These are phyloP conservation scores for Vaccinium corymbosum DNA, from an alignment of 148 eudicot genomes.

Conservation along the genomic window DNA sequence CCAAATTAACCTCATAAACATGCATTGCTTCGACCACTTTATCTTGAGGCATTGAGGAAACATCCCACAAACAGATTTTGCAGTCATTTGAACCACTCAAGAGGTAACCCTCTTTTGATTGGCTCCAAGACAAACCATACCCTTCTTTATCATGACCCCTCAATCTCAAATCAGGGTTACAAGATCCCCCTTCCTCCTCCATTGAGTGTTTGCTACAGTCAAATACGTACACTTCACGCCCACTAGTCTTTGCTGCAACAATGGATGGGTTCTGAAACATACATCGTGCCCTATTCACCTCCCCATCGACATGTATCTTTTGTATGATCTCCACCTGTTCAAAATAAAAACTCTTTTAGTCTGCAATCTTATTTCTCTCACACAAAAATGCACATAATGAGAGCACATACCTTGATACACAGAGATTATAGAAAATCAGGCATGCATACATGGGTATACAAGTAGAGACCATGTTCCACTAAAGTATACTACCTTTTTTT, in stretches of 20 bases:
- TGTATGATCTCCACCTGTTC: constrained; percentile 74
- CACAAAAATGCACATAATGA: background rate
- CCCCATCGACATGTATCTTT: constrained; percentile 77
- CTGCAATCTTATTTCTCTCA: background rate
- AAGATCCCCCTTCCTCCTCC: constrained; percentile 32
- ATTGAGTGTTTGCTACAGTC: constrained; percentile 48
- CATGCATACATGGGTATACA: background rate
- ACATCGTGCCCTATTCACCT: constrained; percentile 81
- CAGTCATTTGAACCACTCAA: constrained; percentile 91
- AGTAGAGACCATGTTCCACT: background rate
- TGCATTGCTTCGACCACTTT: constrained; percentile 61
- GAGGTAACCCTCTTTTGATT: constrained; percentile 69
- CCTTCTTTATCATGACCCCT: constrained; percentile 98
- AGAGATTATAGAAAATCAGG: background rate
- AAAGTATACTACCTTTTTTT: background rate
- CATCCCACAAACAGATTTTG: constrained; percentile 92
- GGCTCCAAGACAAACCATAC: constrained; percentile 93
- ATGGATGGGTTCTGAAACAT: constrained; percentile 73
- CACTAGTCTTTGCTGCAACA: constrained; percentile 84
- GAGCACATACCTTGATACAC: background rate
- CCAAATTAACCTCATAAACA: constrained; percentile 54
- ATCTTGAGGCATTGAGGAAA: constrained; percentile 54
- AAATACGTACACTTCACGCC: constrained; percentile 74
- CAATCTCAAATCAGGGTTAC: constrained; percentile 64
- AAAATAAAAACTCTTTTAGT: background rate